These are phyloP conservation scores for Hypomyces perniciosus DNA, from an alignment of 2,329 filamentous ascomycete species.

Conservation along the genomic window DNA sequence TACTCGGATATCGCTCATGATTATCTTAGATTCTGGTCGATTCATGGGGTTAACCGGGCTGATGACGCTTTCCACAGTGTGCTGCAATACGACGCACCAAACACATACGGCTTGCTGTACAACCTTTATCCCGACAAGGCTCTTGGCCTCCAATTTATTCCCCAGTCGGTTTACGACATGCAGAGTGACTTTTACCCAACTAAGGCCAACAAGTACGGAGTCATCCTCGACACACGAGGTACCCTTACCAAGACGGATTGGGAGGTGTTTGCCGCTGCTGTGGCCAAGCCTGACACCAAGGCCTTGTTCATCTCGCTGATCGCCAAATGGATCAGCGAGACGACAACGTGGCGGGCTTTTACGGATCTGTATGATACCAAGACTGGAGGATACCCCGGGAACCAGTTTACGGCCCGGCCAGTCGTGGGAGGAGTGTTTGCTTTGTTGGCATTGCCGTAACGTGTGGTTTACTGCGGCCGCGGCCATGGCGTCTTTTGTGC, in stretches of 20 bases:
- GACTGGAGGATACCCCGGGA: constrained; percentile 59
- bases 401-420: constrained; percentile 69
- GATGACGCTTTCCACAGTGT: constrained; percentile 61
- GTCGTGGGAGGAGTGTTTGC: constrained; percentile 79
- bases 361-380: constrained; percentile 74
- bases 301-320: constrained; percentile 62
- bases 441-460: constrained; percentile 54
- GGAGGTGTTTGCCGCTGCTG: constrained; percentile 79
- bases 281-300: constrained; percentile 55
- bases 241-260: constrained; percentile 82
- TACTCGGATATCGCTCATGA: constrained; percentile 58
- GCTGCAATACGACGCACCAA: constrained; percentile 64
- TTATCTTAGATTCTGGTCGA: constrained; percentile 69
- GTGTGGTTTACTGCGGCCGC: constrained; percentile 1
- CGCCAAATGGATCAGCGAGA: constrained; percentile 70
- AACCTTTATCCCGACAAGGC: constrained; percentile 76
- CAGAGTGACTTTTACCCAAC: constrained; percentile 72
- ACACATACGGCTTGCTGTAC: constrained; percentile 56
- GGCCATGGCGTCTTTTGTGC: not conserved
- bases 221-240: constrained; percentile 76
- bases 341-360: constrained; percentile 61
- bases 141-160: constrained; percentile 71
- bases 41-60: constrained; percentile 62
- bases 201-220: constrained; percentile 68
- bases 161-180: constrained; percentile 66